Percentiles rank a stretch among this genome's conserved stretches.
Evolutionary conservation across 2,329 filamentous ascomycete genomes (phyloP).

Genomic region (Penicillium sp.): DNA sequence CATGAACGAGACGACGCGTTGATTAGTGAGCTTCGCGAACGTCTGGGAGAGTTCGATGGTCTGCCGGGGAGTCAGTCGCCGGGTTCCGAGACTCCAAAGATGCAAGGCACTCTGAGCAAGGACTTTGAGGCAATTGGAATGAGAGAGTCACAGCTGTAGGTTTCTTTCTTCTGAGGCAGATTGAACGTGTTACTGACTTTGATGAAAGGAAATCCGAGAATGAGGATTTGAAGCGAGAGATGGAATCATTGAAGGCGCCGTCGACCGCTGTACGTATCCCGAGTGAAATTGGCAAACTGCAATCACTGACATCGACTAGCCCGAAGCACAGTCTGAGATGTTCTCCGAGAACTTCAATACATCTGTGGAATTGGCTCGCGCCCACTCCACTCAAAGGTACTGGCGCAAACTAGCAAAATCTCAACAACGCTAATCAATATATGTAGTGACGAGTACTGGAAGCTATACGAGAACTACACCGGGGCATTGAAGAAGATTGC

Average conservation of each 20-base stretch:
- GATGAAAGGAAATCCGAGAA: slow-evolving; percentile 44
- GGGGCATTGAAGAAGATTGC: slow-evolving; percentile 43
- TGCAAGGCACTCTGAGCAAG: slow-evolving; percentile 46
- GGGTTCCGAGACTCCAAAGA: slow-evolving; percentile 43
- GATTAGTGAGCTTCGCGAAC: slow-evolving; percentile 48
- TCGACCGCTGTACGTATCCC: slow-evolving; percentile 25
- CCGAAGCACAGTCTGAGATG: slow-evolving; percentile 33
- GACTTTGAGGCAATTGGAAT: slow-evolving; percentile 48
- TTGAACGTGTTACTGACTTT: slow-evolving; percentile 25
- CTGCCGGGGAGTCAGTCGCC: slow-evolving; percentile 45
- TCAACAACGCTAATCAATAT: slow-evolving; percentile 19
- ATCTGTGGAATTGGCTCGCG: slow-evolving; percentile 38
- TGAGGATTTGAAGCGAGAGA: slow-evolving; percentile 44
- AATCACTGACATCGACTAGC: slow-evolving; percentile 28
- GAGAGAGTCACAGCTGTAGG: slow-evolving; percentile 46
- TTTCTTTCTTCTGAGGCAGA: slow-evolving; percentile 2
- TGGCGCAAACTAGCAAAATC: neutral
- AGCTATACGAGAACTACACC: slow-evolving; percentile 46
- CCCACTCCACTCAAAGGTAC: slow-evolving; percentile 44
- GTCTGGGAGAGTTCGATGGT: slow-evolving; percentile 48
- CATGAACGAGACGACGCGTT: slow-evolving; percentile 46
- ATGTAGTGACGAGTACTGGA: slow-evolving; percentile 47
- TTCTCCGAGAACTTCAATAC: slow-evolving; percentile 41
- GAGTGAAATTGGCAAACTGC: neutral
- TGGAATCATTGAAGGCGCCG: slow-evolving; percentile 37